Evolutionary conservation across 2,329 filamentous ascomycete genomes (phyloP).

Genomic region (Helicocarpus griseus): DNA sequence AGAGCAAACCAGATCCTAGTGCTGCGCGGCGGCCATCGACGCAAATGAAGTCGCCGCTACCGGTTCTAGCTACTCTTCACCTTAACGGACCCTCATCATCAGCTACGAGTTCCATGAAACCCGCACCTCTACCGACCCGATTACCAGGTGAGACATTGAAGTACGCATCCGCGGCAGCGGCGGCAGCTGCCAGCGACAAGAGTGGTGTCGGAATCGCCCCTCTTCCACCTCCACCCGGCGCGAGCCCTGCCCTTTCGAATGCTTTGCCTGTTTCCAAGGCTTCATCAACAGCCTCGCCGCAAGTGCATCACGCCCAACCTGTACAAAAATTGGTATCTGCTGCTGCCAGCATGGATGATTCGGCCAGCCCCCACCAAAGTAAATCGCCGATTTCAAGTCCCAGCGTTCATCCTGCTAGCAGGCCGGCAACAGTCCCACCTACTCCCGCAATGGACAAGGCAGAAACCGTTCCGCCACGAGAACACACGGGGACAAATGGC

Average conservation of each 20-base stretch:
- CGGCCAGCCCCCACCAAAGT: slow-evolving; percentile 33
- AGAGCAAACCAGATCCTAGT: slow-evolving; percentile 54
- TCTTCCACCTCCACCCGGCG: slow-evolving; percentile 76
- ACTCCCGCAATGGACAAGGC: slow-evolving; percentile 40
- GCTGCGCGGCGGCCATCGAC: slow-evolving; percentile 65
- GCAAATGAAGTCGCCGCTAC: slow-evolving; percentile 86
- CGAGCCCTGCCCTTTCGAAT: slow-evolving; percentile 41
- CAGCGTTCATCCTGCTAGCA: slow-evolving; percentile 33
- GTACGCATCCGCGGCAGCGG: slow-evolving; percentile 91
- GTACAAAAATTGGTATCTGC: slow-evolving; percentile 29
- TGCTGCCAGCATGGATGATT: slow-evolving; percentile 32
- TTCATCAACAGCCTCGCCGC: slow-evolving; percentile 51
- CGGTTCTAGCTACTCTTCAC: slow-evolving; percentile 84
- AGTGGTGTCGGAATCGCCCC: slow-evolving; percentile 84
- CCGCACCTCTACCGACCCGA: slow-evolving; percentile 73
- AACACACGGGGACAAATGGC: slow-evolving; percentile 37
- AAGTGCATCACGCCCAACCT: slow-evolving; percentile 40
- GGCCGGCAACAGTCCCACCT: slow-evolving; percentile 33
- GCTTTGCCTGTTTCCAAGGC: slow-evolving; percentile 42
- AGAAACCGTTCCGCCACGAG: slow-evolving; percentile 25
- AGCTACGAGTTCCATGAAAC: slow-evolving; percentile 69
- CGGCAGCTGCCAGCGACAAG: slow-evolving; percentile 83
- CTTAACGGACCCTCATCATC: slow-evolving; percentile 40
- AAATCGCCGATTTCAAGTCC: slow-evolving; percentile 45
- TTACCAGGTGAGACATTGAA: slow-evolving; percentile 85